Evolutionary conservation across 2,329 filamentous ascomycete genomes (phyloP), one percentile per base, ranked within the genome.

Genomic region (Arthrobotrys sinensis): DNA sequence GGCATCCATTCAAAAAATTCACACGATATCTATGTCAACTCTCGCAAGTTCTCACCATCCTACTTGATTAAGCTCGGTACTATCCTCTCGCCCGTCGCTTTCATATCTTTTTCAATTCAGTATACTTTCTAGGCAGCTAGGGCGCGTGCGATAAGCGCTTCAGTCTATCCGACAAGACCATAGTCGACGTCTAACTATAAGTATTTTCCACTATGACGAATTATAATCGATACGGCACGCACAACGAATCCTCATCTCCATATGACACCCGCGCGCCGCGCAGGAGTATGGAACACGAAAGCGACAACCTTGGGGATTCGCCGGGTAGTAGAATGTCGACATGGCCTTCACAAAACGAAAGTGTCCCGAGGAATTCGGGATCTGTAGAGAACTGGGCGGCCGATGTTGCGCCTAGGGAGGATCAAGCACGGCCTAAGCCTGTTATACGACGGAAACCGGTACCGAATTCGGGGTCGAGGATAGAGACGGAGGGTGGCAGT

Each of bases 301-400:
- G 52, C 32, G 32, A 55, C 0, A 11, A 11, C 5, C 7, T 32
- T 1, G 1, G 52, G 28, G 10, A 5, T 36, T 55, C 52, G 10
- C 10, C 52, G 32, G 19, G 52, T 14, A 38, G 52, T 55, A 28
- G 16, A 34, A 11, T 28, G 21, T 5, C 60, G 6, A 48, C 28
- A 21, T 50, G 62, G 16, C 48, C 52, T 14, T 73, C 67, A 4
- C 62, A 55, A 19, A 78, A 72, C 50, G 67, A 78, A 48, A 36
- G 7, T n/a, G 2, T 19, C 48, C 1, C 53, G 19, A 21, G 8
- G 6, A 36, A 14, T 43, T 24, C 52, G 14, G 34, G 43, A 2
- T n/a, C 34, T 2, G 34, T 67, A 40, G 75, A 72, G n/a, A 24
- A 78, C 36, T 72, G 66, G 66, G 24, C 73, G 8, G 14, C 66